Base-by-base conservation (phyloP, 2,329 filamentous ascomycete genomes). In the Colletotrichum euphorbiae region DNA sequence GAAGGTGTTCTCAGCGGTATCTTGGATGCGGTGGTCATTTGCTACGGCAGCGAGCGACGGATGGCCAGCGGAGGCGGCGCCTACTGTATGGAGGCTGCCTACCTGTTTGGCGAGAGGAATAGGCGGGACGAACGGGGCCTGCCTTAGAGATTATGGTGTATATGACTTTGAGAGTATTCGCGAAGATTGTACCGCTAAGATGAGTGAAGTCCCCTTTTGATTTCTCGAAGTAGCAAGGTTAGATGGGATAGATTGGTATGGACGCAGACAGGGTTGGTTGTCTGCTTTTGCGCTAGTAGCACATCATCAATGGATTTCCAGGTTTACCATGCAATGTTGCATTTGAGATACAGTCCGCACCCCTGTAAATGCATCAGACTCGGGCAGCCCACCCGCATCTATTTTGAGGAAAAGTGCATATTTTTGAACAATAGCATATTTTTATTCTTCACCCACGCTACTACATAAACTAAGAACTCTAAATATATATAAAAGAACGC, bases 51-150 rank as follows among this genome's bases (percentile, higher is more conserved):
- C 74, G 96, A 99, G 80, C 86, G 91, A 72, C 88, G 87, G 58
- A 90, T 90, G 80, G 86, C 84, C 62, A 87, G 87, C 70, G 88
- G 87, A 19, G 87, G 85, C 57, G 91, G 90, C 5, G 90, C 92
- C 52, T 98, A 97, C 80, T 98, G 95, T 79, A 89, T 96, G 69
- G 95, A 98, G 79, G 95, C 95, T 3, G 94, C 93, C 6, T 90
- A 93, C 79, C 80, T 98, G 55, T 97, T 98, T 83, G 93, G 93
- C 19, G 92, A 91, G 71, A 76, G 81, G n/a, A 64, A 60, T 21
- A 74, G 83, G 61, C 71, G 76, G 75, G 67, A 73, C 76, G 61
- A 77, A 76, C 60, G 73, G 74, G 69, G 77, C 77, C 68, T 71
- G 62, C 58, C 71, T 51, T 69, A 28, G 61, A 65, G 28, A 36